Percentiles rank a stretch among this genome's conserved stretches.
Conservation (phyloP, 2,329 filamentous ascomycete species). For the Colletotrichum cereale region DNA sequence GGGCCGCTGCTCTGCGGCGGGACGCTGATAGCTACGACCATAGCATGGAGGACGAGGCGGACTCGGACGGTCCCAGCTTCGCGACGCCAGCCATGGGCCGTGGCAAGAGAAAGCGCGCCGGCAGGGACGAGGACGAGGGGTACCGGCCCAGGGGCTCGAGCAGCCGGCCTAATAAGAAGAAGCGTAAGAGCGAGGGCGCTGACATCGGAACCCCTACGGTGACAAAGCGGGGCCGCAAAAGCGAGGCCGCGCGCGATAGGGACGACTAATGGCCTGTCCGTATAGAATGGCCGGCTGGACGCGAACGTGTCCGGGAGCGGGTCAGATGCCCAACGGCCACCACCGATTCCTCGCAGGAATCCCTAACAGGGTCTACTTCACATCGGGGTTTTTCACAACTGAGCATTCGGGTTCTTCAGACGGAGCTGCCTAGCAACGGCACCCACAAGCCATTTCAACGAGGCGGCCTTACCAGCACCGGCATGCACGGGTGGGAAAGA, state of each 20-base stretch:
- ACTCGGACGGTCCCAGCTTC: slow-evolving; percentile 36
- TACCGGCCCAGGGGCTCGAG: slow-evolving; percentile 70
- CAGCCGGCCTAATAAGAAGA: slow-evolving; percentile 65
- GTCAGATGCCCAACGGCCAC: background rate
- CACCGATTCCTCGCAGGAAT: background rate
- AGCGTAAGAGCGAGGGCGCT: slow-evolving; percentile 67
- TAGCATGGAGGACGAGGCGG: slow-evolving; percentile 27
- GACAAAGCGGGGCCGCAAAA: slow-evolving; percentile 50
- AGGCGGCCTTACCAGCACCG: background rate
- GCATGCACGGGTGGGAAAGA: background rate
- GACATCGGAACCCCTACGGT: slow-evolving; percentile 48
- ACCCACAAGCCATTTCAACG: background rate
- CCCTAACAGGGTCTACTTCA: background rate
- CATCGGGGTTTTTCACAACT: background rate
- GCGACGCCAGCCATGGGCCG: slow-evolving; percentile 49
- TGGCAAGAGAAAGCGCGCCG: slow-evolving; percentile 63
- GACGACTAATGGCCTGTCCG: slow-evolving; percentile 23
- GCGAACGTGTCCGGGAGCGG: no score
- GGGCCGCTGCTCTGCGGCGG: slow-evolving; percentile 46
- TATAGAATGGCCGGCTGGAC: background rate
- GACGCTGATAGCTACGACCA: slow-evolving; percentile 44
- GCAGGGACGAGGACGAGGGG: slow-evolving; percentile 64
- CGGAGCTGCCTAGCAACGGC: background rate
- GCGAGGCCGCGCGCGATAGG: slow-evolving; percentile 38
- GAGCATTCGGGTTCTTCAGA: background rate